Conservation (phyloP, 495 filamentous ascomycete species). For the Aspergillus ostianus region DNA sequence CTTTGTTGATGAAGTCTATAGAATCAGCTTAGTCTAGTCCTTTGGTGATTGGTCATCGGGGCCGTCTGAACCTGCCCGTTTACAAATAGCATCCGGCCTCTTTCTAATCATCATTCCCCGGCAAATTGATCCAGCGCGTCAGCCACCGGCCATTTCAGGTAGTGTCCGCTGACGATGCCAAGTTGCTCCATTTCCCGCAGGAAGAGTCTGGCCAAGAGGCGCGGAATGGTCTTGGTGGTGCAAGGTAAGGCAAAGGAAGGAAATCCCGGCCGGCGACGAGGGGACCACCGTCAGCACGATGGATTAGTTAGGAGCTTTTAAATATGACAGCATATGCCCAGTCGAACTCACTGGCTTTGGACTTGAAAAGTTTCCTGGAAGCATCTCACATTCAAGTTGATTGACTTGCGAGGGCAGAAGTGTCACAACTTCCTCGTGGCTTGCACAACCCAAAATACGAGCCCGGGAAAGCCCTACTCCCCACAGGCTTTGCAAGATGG, state of each 20-base stretch:
- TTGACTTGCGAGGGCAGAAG: not conserved
- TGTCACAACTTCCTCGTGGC: not conserved
- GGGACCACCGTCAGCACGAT: not conserved
- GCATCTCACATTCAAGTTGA: not conserved
- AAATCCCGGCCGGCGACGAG: not conserved
- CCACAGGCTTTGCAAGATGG: too few relatives aligned
- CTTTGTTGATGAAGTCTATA: not conserved
- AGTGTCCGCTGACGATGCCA: not conserved
- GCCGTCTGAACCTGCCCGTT: not conserved
- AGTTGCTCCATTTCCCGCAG: not conserved
- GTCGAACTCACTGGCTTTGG: not conserved
- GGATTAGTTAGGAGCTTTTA: not conserved
- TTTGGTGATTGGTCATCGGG: not conserved
- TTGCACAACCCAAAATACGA: not conserved
- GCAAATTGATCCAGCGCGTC: not conserved
- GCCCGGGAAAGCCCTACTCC: not conserved
- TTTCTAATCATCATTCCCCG: not conserved
- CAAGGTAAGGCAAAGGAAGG: not conserved
- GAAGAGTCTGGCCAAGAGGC: not conserved
- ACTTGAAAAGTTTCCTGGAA: not conserved
- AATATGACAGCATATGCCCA: not conserved
- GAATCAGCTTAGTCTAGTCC: not conserved
- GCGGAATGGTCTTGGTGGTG: not conserved
- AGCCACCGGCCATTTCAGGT: not conserved
- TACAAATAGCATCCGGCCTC: not conserved